phyloP scores from a whole-genome alignment of 305 asterid genomes.

The Rubia peregrina region DNA sequence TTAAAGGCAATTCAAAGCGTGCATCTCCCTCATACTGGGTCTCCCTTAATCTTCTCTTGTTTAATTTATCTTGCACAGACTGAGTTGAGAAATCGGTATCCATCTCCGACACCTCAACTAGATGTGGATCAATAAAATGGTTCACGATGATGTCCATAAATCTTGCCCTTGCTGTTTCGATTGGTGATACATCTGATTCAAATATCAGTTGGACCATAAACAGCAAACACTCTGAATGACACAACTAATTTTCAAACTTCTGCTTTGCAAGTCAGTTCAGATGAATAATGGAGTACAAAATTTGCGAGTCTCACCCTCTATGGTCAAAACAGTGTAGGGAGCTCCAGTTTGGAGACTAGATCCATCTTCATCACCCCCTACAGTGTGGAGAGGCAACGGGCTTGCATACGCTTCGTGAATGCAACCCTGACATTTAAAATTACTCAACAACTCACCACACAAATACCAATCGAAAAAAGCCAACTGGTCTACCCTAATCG shows the following conservation, averaged over 20 bases:
- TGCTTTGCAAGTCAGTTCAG: not conserved
- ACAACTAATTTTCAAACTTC: not conserved
- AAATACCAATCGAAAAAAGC: not conserved
- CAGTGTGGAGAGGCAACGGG: conserved; percentile 63
- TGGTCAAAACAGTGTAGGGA: conserved; percentile 51
- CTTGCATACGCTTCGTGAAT: conserved; percentile 67
- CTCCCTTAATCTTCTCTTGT: conserved; percentile 76
- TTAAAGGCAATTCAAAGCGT: conserved; percentile 77
- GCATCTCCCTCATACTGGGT: conserved; percentile 78
- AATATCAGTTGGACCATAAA: conserved; percentile 17
- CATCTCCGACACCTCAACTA: conserved; percentile 53
- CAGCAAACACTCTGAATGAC: not conserved
- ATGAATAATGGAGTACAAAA: not conserved
- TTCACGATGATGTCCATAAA: conserved; percentile 71
- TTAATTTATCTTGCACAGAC: conserved; percentile 55
- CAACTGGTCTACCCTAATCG: not conserved
- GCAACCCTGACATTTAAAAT: conserved; percentile 52
- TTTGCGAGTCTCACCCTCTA: conserved; percentile 44
- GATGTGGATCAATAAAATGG: conserved; percentile 61
- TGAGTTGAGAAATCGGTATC: conserved; percentile 65
- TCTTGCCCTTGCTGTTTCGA: conserved; percentile 88
- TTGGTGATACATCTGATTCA: conserved; percentile 73
- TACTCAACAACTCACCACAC: not conserved
- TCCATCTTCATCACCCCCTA: conserved; percentile 75
- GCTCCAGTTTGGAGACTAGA: conserved; percentile 64